A percentile compares a stretch with the other conserved stretches of the same genome.
Evolutionary conservation across 1,284 basidiomycete species (phyloP).

Genomic region (Papiliotrema laurentii): DNA sequence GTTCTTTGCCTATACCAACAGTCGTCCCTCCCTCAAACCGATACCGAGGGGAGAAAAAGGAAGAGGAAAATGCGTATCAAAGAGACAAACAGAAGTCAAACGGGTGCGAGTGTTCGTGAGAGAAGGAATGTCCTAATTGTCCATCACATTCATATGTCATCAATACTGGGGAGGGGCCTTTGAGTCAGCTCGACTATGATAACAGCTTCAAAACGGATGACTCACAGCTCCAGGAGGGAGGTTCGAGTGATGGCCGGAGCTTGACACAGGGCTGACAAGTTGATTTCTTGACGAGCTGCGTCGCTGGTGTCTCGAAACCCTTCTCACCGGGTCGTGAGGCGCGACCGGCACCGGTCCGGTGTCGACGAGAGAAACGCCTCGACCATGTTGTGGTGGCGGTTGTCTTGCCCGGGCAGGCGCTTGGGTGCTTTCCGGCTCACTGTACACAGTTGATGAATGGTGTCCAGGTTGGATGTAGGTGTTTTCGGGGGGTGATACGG

Average conservation of each 20-base stretch:
- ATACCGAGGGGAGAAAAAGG: too few relatives aligned
- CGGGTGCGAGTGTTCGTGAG: not conserved
- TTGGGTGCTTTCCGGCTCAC: constrained; percentile 17
- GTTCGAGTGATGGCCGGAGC: constrained; percentile 11
- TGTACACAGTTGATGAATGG: constrained; percentile 12
- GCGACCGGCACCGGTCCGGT: constrained; percentile 69
- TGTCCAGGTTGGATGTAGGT: constrained; percentile 31
- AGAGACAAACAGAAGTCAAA: too few relatives aligned
- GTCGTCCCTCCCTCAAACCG: too few relatives aligned
- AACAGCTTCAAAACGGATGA: not conserved
- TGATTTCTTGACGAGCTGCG: constrained; percentile 25
- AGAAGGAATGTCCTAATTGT: constrained; percentile 1
- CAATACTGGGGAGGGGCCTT: constrained; percentile 11
- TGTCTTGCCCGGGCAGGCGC: not conserved
- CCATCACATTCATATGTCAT: not conserved
- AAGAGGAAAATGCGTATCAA: too few relatives aligned
- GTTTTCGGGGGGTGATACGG: constrained; percentile 18
- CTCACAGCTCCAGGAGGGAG: constrained; percentile 30
- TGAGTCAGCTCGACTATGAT: constrained; percentile 2
- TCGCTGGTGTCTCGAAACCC: constrained; percentile 34
- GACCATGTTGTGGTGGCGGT: constrained; percentile 28
- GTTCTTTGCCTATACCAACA: too few relatives aligned
- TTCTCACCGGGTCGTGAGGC: constrained; percentile 50
- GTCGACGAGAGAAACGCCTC: constrained; percentile 71
- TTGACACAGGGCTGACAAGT: constrained; percentile 25